Conservation (phyloP, 331 rosid genomes). For the Malus hybrid region DNA sequence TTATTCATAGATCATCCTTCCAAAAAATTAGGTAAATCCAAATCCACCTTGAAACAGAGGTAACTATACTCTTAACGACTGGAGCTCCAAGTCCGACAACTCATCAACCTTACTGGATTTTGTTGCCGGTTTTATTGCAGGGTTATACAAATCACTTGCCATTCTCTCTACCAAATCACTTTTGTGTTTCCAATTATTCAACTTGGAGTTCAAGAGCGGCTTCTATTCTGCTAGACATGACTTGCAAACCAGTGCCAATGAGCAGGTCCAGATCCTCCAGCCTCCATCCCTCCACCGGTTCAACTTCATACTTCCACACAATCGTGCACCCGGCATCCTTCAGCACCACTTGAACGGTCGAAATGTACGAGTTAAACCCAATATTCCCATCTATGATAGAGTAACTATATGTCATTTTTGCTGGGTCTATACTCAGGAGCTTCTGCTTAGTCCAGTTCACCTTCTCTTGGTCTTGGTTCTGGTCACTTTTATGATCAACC, state of each 20-base stretch:
- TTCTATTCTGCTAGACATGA: constrained; percentile 47
- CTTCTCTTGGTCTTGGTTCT: not conserved
- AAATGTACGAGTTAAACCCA: constrained; percentile 41
- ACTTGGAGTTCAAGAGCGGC: constrained; percentile 22
- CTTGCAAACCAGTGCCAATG: constrained; percentile 30
- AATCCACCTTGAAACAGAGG: too few relatives aligned
- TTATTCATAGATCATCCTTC: too few relatives aligned
- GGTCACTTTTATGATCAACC: not conserved
- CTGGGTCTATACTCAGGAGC: constrained; percentile 38
- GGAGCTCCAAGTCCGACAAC: too few relatives aligned
- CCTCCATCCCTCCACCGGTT: constrained; percentile 49
- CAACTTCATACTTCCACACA: constrained; percentile 54
- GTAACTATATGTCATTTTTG: constrained; percentile 14
- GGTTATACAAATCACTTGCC: too few relatives aligned
- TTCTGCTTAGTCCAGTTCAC: constrained; percentile 64
- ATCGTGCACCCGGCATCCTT: constrained; percentile 26
- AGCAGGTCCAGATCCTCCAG: constrained; percentile 31
- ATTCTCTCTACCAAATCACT: not conserved
- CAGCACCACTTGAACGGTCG: constrained; percentile 20
- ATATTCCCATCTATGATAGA: constrained; percentile 48
- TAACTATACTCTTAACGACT: too few relatives aligned
- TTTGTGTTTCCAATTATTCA: not conserved
- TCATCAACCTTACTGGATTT: too few relatives aligned
- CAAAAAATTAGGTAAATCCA: too few relatives aligned
- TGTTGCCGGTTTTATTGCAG: too few relatives aligned